phyloP scores from a whole-genome alignment of 2,329 filamentous ascomycete species.

The Penicillium decumbens region DNA sequence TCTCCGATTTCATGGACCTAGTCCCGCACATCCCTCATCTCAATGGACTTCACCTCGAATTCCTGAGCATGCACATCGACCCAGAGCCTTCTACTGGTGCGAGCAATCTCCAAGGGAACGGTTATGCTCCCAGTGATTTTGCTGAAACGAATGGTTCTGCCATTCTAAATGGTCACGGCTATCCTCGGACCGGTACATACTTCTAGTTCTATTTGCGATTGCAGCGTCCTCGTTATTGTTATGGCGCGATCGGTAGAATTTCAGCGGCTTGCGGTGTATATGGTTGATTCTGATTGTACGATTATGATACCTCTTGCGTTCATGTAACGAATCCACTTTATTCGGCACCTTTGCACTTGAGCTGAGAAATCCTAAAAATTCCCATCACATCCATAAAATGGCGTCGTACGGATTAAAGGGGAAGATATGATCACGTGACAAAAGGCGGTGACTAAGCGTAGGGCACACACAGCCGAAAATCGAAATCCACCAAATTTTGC shows the following conservation, averaged over 20 bases:
- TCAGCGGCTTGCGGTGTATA: conserved; percentile 26
- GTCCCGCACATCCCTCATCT: conserved; percentile 48
- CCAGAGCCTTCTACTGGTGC: conserved; percentile 28
- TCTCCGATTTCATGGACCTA: conserved; percentile 49
- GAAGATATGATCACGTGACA: conserved; percentile 9
- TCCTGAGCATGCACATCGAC: conserved; percentile 41
- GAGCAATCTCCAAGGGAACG: conserved; percentile 28
- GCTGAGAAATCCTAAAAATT: not conserved
- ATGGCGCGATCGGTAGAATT: conserved; percentile 18
- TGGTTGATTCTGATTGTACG: conserved; percentile 37
- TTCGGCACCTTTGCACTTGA: conserved; percentile 4
- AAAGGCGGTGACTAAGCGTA: conserved; percentile 18
- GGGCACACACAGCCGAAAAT: conserved; percentile 34
- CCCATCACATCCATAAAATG: not conserved
- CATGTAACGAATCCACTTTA: conserved; percentile 23
- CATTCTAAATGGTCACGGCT: conserved; percentile 34
- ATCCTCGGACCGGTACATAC: conserved; percentile 39
- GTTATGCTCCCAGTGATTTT: conserved; percentile 24
- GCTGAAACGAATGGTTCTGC: conserved; percentile 26
- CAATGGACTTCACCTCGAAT: conserved; percentile 38
- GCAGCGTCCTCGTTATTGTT: conserved; percentile 20
- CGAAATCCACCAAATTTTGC: conserved; percentile 23
- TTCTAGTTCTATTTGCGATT: conserved; percentile 30
- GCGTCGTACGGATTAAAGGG: not conserved
- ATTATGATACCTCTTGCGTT: conserved; percentile 43